A percentile compares a stretch with the other conserved stretches of the same genome.
phyloP scores from a whole-genome alignment of 169 alveolate species.

The Ichthyophthirius multifiliis region DNA sequence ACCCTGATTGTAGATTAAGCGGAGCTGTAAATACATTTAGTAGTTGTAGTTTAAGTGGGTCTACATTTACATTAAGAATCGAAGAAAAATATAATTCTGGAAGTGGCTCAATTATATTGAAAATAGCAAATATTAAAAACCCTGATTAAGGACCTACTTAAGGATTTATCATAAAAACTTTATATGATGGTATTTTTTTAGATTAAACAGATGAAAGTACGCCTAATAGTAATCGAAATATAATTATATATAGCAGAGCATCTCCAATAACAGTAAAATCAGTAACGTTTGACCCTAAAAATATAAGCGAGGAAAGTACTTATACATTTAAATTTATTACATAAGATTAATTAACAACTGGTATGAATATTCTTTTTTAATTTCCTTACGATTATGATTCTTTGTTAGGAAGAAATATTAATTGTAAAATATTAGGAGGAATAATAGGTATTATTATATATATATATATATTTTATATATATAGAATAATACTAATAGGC shows the following conservation, averaged over 20 bases:
- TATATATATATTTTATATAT: background rate
- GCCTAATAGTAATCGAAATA: slow-evolving; percentile 29
- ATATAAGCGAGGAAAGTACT: slow-evolving; percentile 32
- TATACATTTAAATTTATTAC: slow-evolving; percentile 15
- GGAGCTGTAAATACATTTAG: slow-evolving; percentile 30
- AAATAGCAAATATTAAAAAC: slow-evolving; percentile 5
- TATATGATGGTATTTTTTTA: slow-evolving; percentile 9
- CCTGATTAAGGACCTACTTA: slow-evolving; percentile 43
- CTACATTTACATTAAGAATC: slow-evolving; percentile 12
- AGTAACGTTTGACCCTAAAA: slow-evolving; percentile 23
- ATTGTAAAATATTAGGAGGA: slow-evolving; percentile 13
- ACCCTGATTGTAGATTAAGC: slow-evolving; percentile 20
- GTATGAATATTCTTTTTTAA: background rate
- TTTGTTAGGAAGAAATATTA: slow-evolving; percentile 3
- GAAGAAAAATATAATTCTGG: slow-evolving; percentile 20
- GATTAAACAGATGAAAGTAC: slow-evolving; percentile 24
- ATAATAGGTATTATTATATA: background rate
- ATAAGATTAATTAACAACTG: background rate
- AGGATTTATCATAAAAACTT: slow-evolving; percentile 20
- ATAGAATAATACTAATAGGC: background rate
- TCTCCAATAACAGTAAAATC: slow-evolving; percentile 23
- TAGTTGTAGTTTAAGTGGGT: slow-evolving; percentile 25
- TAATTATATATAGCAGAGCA: background rate
- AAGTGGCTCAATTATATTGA: slow-evolving; percentile 8
- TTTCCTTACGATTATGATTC: slow-evolving; percentile 23